Evolutionary conservation across 208 protist genomes (phyloP).

Genomic region (Trypanosoma caninum): DNA sequence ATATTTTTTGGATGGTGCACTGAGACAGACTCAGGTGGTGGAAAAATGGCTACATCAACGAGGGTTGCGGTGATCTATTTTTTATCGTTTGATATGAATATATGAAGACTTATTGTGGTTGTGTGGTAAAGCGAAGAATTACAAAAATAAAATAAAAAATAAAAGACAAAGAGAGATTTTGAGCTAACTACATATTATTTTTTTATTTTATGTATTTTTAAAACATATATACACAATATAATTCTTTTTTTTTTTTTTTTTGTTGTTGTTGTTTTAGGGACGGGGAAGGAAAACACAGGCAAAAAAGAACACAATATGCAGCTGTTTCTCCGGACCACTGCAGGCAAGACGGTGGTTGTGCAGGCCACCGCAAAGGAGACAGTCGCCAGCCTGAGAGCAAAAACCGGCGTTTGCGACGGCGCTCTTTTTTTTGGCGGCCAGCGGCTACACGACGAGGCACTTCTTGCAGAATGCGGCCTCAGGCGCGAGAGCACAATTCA

Average conservation of each 20-base stretch:
- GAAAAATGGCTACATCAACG: conserved; percentile 5
- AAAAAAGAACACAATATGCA: conserved; percentile 67
- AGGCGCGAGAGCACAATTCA: conserved; percentile 87
- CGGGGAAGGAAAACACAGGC: too few species aligned
- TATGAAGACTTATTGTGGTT: too few species aligned
- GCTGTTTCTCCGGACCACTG: conserved; percentile 92
- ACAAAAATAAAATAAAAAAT: too few species aligned
- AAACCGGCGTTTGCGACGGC: conserved; percentile 67
- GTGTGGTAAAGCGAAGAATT: too few species aligned
- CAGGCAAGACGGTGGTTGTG: conserved; percentile 88
- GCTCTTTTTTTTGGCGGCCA: conserved; percentile 88
- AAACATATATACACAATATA: too few species aligned
- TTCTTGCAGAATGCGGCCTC: conserved; percentile 70
- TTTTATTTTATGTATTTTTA: too few species aligned
- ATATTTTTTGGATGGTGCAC: neutral
- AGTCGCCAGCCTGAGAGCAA: conserved; percentile 73
- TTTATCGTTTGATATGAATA: too few species aligned
- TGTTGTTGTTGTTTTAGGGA: neutral
- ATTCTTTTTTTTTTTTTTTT: neutral
- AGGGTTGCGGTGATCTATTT: neutral
- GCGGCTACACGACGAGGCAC: conserved; percentile 75
- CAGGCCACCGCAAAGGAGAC: conserved; percentile 81
- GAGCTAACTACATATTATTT: too few species aligned
- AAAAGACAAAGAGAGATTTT: too few species aligned
- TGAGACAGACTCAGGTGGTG: conserved; percentile 1